Evolutionary conservation across 306 rosid species (phyloP), one percentile per base, ranked within the genome.

Genomic region (Pachyrhizus erosus): DNA sequence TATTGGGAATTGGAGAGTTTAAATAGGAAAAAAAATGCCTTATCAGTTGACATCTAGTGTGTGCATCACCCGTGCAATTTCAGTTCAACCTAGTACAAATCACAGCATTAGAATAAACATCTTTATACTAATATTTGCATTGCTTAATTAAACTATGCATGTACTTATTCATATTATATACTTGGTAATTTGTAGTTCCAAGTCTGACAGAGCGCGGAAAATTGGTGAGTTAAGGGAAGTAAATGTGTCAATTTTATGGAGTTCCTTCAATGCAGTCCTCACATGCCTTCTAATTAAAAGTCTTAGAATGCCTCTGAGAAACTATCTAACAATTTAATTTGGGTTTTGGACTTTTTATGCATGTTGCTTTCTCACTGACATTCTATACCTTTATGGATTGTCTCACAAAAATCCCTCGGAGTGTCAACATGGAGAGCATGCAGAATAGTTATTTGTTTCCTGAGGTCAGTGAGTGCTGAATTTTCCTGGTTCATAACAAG

Each of bases 381-480:
- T n/a, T n/a, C n/a, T n/a, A n/a, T n/a, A n/a, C n/a, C n/a, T n/a
- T 8, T 37, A 34, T 65, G 18, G 72, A 66, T 18, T 10, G 9
- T 66, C 17, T 66, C 72, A 66, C 72, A 34, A 66, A 66, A 37
- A 17, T 66, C 29, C 79, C 78, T 4, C 92, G 97, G 77, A 90
- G 89, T 80, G 71, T 52, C 60, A 87, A 90, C 77, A 82, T 92
- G 92, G 94, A 92, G 84, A 90, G 78, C 74, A 82, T 92, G 84
- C 89, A 76, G 70, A 66, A 23, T 66, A 29, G 49, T 2, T 66
- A 66, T 66, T 66, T 66, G 49, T 66, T 66, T 66, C 72, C 17
- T 34, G 72, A 66, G 72, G 72, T 66, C 3, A 37, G 49, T 37
- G 15, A 66, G 15, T 66, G 37, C 26, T 34, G 13, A 9, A 37